Conservation (phyloP, 2,329 filamentous ascomycete genomes). For the Arachnomyces sp. region DNA sequence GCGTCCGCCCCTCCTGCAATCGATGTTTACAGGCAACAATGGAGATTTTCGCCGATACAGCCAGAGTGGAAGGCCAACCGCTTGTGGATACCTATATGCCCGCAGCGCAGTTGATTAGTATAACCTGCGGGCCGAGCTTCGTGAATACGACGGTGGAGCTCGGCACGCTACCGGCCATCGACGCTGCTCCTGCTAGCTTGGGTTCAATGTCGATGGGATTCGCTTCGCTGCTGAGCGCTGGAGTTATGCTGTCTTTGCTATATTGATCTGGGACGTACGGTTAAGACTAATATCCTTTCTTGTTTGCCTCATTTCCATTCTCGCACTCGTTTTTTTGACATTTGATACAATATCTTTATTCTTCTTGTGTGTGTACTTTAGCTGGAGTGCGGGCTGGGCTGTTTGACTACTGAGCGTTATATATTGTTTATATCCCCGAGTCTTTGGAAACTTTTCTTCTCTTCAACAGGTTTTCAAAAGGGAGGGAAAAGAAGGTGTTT, state of each 20-base stretch:
- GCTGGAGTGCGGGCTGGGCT: too few species aligned
- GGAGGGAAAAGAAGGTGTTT: too few species aligned
- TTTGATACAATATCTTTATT: conserved; percentile 1
- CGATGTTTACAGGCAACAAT: conserved; percentile 72
- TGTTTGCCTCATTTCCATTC: background rate
- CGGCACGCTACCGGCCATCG: conserved; percentile 12
- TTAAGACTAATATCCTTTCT: conserved; percentile 17
- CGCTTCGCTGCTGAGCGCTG: background rate
- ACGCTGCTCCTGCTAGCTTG: conserved; percentile 2
- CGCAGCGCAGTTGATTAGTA: conserved; percentile 67
- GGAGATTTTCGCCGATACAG: conserved; percentile 65
- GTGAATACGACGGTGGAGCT: conserved; percentile 40
- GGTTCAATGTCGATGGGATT: conserved; percentile 3
- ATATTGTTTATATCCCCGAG: too few species aligned
- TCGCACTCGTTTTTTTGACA: background rate
- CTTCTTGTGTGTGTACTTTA: too few species aligned
- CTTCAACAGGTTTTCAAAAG: too few species aligned
- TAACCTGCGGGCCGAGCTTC: conserved; percentile 49
- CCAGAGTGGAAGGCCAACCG: conserved; percentile 56
- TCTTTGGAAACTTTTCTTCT: too few species aligned
- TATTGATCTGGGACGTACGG: conserved; percentile 12
- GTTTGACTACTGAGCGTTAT: too few species aligned
- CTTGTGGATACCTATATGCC: conserved; percentile 60
- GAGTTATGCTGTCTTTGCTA: conserved; percentile 5
- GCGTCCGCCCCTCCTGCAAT: conserved; percentile 64